Evolutionary conservation across 1,284 basidiomycete species (phyloP).

Genomic region (Ustilago xerochloae): DNA sequence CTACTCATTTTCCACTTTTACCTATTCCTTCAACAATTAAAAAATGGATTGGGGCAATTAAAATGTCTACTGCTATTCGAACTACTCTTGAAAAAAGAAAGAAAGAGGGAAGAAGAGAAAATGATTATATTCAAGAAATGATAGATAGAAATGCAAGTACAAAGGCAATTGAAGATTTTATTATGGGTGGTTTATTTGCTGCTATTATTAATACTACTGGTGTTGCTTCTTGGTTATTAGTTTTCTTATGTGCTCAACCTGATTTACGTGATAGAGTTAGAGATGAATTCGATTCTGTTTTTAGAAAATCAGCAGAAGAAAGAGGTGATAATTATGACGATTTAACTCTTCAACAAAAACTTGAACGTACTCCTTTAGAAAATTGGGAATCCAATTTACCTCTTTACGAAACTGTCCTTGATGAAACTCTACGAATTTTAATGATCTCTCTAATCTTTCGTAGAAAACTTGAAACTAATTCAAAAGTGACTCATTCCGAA

Average conservation of each 20-base stretch:
- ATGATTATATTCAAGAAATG: slow-evolving; percentile 49
- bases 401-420: slow-evolving; percentile 26
- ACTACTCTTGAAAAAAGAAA: slow-evolving; percentile 31
- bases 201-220: slow-evolving; percentile 58
- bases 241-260: slow-evolving; percentile 29
- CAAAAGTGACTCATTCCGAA: slow-evolving; percentile 25
- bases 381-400: slow-evolving; percentile 42
- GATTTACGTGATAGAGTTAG: slow-evolving; percentile 20
- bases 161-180: slow-evolving; percentile 36
- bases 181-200: slow-evolving; percentile 51
- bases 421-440: slow-evolving; percentile 49
- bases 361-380: slow-evolving; percentile 25
- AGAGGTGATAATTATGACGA: slow-evolving; percentile 39
- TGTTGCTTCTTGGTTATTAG: slow-evolving; percentile 28
- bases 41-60: slow-evolving; percentile 47
- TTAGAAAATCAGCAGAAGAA: slow-evolving; percentile 31
- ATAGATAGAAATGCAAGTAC: slow-evolving; percentile 32
- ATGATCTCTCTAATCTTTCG: slow-evolving; percentile 47
- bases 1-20: slow-evolving; percentile 36
- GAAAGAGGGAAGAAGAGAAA: slow-evolving; percentile 33
- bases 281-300: slow-evolving; percentile 27
- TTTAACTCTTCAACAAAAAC: slow-evolving; percentile 25
- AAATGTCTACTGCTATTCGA: slow-evolving; percentile 42
- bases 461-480: slow-evolving; percentile 18
- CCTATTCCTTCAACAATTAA: slow-evolving; percentile 25